Conservation (phyloP, 2,329 filamentous ascomycete genomes). For the Gaeumannomyces sp. region DNA sequence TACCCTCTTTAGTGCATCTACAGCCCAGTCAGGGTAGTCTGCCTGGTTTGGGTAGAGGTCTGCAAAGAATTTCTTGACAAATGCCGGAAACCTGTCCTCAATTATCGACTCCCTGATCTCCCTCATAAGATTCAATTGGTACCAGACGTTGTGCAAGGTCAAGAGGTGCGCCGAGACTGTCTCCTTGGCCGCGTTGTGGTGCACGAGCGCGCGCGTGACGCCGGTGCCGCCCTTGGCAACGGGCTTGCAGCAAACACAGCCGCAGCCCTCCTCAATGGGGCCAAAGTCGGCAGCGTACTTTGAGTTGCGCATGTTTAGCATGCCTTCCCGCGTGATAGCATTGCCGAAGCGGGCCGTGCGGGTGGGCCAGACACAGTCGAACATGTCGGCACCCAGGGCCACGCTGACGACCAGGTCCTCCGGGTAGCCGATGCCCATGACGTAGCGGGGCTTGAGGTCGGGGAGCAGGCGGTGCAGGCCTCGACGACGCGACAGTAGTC, state of each 20-base stretch:
- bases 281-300: conserved; percentile 73
- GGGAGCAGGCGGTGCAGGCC: conserved; percentile 82
- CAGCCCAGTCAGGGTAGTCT: conserved; percentile 76
- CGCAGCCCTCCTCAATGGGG: conserved; percentile 77
- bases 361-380: conserved; percentile 98
- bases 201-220: conserved; percentile 80
- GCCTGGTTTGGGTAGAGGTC: conserved; percentile 61
- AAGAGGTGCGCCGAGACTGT: conserved; percentile 80
- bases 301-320: conserved; percentile 77
- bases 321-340: conserved; percentile 73
- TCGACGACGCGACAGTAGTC: conserved; percentile 88
- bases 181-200: conserved; percentile 90
- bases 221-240: conserved; percentile 64
- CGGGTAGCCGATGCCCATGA: conserved; percentile 98
- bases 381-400: conserved; percentile 96
- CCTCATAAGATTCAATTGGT: conserved; percentile 79
- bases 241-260: conserved; percentile 69
- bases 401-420: conserved; percentile 93
- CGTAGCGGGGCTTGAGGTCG: conserved; percentile 90
- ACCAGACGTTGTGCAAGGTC: conserved; percentile 94
- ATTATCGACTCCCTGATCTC: conserved; percentile 70
- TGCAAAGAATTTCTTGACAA: conserved; percentile 71
- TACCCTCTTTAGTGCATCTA: conserved; percentile 71
- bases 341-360: conserved; percentile 94
- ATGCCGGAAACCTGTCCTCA: conserved; percentile 72